Evolutionary conservation across 257 asterid genomes (phyloP), one percentile per base, ranked within the genome.

Genomic region (Avicennia marina): DNA sequence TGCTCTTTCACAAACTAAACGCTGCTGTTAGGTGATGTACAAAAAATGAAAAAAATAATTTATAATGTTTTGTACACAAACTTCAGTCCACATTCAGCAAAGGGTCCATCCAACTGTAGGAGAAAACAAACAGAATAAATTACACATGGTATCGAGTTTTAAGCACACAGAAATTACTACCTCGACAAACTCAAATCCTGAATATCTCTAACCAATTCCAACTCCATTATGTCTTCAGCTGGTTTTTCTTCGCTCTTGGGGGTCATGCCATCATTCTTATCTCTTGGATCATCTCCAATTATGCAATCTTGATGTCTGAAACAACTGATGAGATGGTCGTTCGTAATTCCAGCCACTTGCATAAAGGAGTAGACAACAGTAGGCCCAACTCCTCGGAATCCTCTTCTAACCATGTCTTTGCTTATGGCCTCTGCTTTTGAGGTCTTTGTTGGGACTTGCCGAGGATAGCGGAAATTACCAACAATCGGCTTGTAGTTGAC

Each of bases 341-440:
- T 83, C 51, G 94, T 77, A 33, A 89, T 74, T 69, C 95, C 95
- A 33, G 87, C 81, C 50, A 63, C 95, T 71, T 89, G 96, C 94
- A 89, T 89, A 71, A 89, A 89, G 0, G 96, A 85, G 80, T 89
- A 85, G 42, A 81, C 77, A 0, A 81, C 95, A 12, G 94, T 85
- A 2, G 89, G 95, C 17, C 94, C 96, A 27, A 85, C 86, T 39
- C 96, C 94, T 25, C 93, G 82, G 36, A 85, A 82, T 27, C 94
- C 95, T 80, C 95, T 88, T 68, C 72, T 73, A 11, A 88, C 80
- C 1, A 88, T 81, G 66, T 85, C 95, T 77, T 85, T 85, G 80
- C 96, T 88, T 48, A 88, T 82, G n/a, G 78, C 55, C 40, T 85
- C 96, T 24, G 95, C 90, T 72, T 88, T 85, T 15, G 95, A 88